Conservation (phyloP, 805 yeast species). For the Monosporozyma unispora region DNA sequence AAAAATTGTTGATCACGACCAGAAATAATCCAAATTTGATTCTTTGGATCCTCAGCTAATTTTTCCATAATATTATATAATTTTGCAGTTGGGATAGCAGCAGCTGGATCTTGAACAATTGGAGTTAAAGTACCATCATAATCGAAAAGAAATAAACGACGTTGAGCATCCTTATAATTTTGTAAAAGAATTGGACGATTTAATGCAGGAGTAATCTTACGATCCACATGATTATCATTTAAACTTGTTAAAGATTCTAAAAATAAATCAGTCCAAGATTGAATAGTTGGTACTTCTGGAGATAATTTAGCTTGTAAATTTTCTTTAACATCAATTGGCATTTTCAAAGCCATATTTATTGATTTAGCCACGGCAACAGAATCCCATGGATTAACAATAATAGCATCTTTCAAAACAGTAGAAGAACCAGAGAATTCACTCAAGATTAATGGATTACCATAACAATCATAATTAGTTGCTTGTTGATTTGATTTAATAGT, state of each 20-base stretch:
- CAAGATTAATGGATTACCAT: constrained; percentile 63
- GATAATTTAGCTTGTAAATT: constrained; percentile 47
- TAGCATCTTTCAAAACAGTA: constrained; percentile 58
- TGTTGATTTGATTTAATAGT: constrained; percentile 62
- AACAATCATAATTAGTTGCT: constrained; percentile 18
- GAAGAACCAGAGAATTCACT: constrained; percentile 93
- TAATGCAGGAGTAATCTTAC: constrained; percentile 68
- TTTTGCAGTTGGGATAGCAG: constrained; percentile 85
- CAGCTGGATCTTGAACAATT: constrained; percentile 94
- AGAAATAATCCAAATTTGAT: constrained; percentile 88
- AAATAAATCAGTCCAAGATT: constrained; percentile 67
- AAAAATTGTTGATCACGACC: constrained; percentile 91
- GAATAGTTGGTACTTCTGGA: constrained; percentile 63
- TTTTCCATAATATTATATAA: constrained; percentile 49
- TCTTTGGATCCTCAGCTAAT: constrained; percentile 65
- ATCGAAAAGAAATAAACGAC: constrained; percentile 81
- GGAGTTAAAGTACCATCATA: constrained; percentile 98
- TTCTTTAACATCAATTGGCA: constrained; percentile 40
- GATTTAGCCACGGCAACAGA: constrained; percentile 84
- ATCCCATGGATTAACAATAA: constrained; percentile 95
- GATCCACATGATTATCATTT: constrained; percentile 31
- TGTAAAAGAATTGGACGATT: constrained; percentile 58
- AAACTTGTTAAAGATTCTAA: constrained; percentile 37
- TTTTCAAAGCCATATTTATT: constrained; percentile 56
- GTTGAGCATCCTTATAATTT: constrained; percentile 49